Percentiles rank a stretch among this genome's conserved stretches.
These are phyloP conservation scores for Myxozyma lipomycoides DNA, from an alignment of 805 yeast genomes.

Conservation along the genomic window DNA sequence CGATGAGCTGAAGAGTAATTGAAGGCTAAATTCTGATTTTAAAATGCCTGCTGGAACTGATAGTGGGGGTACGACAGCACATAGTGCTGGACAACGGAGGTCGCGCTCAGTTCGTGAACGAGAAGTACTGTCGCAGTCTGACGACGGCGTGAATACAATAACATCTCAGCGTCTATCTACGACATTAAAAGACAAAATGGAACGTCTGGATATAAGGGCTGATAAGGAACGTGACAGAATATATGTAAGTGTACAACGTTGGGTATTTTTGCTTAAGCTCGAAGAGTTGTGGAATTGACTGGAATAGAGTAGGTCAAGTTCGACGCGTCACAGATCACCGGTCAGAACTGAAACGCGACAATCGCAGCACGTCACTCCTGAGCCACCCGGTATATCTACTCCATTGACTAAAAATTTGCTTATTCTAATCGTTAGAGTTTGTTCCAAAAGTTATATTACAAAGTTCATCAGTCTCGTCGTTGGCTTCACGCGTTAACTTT, in stretches of 20 bases:
- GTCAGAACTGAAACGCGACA: conserved; percentile 1
- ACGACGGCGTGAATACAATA: conserved; percentile 16
- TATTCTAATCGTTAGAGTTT: conserved; percentile 1
- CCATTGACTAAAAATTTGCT: too few species aligned
- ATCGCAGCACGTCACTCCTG: neutral
- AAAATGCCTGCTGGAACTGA: too few species aligned
- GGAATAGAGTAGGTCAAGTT: conserved; percentile 1
- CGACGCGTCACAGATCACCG: conserved; percentile 15
- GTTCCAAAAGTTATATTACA: conserved; percentile 18
- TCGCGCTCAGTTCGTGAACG: neutral
- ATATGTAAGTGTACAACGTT: neutral
- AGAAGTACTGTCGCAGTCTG: conserved; percentile 17
- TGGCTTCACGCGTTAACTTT: conserved; percentile 9
- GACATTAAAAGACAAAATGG: neutral
- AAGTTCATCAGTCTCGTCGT: conserved; percentile 12
- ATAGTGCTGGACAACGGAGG: conserved; percentile 2
- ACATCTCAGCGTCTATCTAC: neutral
- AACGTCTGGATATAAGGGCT: neutral
- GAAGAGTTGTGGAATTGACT: neutral
- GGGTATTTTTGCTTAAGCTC: neutral
- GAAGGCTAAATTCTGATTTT: too few species aligned
- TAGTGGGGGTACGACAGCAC: too few species aligned
- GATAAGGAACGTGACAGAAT: neutral
- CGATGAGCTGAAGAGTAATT: too few species aligned
- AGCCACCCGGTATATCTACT: neutral